Evolutionary conservation across 495 filamentous ascomycete species (phyloP).

Genomic region (Xylaria castorea): DNA sequence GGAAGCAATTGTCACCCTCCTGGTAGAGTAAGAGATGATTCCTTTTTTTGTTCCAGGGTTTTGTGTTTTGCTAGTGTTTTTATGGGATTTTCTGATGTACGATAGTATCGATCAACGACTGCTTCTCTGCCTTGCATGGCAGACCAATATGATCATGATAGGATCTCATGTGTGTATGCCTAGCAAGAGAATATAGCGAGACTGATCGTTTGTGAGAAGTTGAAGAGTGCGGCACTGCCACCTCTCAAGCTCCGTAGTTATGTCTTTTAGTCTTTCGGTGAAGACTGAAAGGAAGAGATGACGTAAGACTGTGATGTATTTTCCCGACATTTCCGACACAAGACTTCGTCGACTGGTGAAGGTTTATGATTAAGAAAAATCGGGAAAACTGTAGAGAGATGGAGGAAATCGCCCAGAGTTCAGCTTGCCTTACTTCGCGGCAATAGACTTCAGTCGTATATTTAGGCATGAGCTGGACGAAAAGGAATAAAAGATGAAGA

Average conservation of each 20-base stretch:
- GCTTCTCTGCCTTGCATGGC: neutral
- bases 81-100: neutral
- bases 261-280: neutral
- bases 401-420: neutral
- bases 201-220: neutral
- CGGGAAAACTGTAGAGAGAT: neutral
- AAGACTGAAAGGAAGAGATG: neutral
- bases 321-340: neutral
- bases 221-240: neutral
- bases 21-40: conserved; percentile 3
- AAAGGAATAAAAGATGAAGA: neutral
- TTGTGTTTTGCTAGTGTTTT: conserved; percentile 15
- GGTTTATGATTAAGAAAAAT: neutral
- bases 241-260: neutral
- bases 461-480: neutral
- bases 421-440: neutral
- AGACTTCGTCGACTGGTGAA: neutral
- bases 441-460: neutral
- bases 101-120: neutral
- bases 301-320: neutral
- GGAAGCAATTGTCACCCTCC: neutral
- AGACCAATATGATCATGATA: neutral
- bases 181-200: neutral
- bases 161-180: neutral
- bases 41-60: neutral